Evolutionary conservation across 495 filamentous ascomycete genomes (phyloP), one percentile per base, ranked within the genome.

Genomic region (Bacidia gigantensis): DNA sequence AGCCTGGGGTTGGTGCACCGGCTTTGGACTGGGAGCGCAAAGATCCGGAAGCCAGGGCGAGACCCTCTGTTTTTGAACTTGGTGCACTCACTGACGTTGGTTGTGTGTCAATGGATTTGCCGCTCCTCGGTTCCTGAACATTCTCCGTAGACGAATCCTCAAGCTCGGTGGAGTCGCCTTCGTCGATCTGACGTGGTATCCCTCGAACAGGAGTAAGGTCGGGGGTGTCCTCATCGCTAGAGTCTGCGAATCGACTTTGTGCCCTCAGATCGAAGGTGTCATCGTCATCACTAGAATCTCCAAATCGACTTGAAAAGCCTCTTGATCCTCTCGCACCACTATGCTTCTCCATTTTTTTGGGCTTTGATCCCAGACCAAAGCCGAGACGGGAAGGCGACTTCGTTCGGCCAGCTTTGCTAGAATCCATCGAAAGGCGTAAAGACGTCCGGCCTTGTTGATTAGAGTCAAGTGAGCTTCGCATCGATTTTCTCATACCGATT

Each of bases 241-340:
- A 89, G 54, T 89, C 83, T n/a, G 77, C 81, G 59, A 88, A 88
- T 2, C 86, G 81, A 60, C 84, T 89, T 32, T 67, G 71, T 20
- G 20, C 17, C 60, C 83, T 85, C 26, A 51, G 46, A 14, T 58
- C 69, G 7, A 58, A 56, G 0, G 61, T 70, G 2, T 75, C 76
- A 18, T 80, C 82, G 17, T 89, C 86, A 24, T 83, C 83, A 56
- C 85, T 87, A 0, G 85, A 89, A 57, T 87, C 79, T 0, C 61
- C 78, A 56, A 86, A 83, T 0, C 78, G 72, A 51, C 70, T 74
- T 10, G 63, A 61, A 59, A 69, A 69, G 2, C 75, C 67, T 5
- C 72, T 70, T 9, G 53, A 38, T 25, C 62, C 56, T 42, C 52
- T 58, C 18, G 59, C 46, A 10, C 46, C 47, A 35, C 20, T 18